Evolutionary conservation across 2,329 filamentous ascomycete species (phyloP).

Genomic region (Verticillium zaregamsianum): DNA sequence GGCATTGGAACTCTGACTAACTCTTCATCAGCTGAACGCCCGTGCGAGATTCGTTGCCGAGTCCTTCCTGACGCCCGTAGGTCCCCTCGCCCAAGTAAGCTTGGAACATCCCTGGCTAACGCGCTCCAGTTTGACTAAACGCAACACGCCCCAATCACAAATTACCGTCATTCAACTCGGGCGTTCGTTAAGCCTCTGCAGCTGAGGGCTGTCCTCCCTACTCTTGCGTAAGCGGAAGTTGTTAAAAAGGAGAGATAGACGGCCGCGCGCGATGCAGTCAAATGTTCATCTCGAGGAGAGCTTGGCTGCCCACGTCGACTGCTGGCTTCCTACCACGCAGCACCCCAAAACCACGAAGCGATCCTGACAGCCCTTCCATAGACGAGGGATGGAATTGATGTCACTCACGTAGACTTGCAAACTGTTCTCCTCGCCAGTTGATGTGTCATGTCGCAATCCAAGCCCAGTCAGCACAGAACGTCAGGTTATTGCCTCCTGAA

Average conservation of each 20-base stretch:
- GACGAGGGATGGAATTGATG: not conserved
- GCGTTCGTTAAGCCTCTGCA: not conserved
- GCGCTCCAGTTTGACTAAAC: not conserved
- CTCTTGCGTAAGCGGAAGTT: not conserved
- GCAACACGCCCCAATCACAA: not conserved
- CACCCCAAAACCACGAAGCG: not conserved
- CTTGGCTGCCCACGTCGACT: not conserved
- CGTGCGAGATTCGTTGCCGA: conserved; percentile 96
- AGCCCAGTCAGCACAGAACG: too few species aligned
- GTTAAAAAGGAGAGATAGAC: not conserved
- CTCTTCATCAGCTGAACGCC: conserved; percentile 71
- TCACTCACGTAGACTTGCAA: not conserved
- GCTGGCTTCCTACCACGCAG: not conserved
- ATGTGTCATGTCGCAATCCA: not conserved
- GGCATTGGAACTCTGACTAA: not conserved
- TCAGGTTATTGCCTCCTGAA: too few species aligned
- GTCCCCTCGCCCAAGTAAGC: conserved; percentile 22
- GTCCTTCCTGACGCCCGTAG: conserved; percentile 92
- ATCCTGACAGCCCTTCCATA: not conserved
- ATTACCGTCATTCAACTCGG: not conserved
- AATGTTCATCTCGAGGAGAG: not conserved
- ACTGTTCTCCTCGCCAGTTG: not conserved
- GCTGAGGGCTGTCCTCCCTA: not conserved
- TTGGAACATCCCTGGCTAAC: not conserved
- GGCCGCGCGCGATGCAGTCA: not conserved